Base-by-base conservation (phyloP, 1,139 yeast genomes). In the Candida labiduridarum region DNA sequence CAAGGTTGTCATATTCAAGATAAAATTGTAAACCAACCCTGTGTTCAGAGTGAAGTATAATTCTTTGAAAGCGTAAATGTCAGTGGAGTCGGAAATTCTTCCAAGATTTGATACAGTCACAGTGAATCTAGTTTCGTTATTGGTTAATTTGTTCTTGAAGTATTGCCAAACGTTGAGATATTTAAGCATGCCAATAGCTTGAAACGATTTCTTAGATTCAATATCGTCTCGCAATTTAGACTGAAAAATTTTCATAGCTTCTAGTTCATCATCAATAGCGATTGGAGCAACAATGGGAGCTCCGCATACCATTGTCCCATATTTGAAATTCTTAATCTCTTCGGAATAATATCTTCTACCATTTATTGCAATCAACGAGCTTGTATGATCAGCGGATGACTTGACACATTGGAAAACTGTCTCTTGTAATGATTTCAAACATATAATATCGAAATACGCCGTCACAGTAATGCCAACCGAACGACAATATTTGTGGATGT, bases 301-400 rank as follows among this genome's bases (percentile, higher is more conserved):
- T 1, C 63, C 65, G 15, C 65, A 59, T 10, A 64, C 65, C 52
- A 60, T 51, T 3, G 61, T 51, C 2, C 68, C 67, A 42, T 61
- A 63, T 22, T 43, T 55, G 44, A 59, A 64, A 9, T 56, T 51
- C 36, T 44, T 49, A 3, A 54, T 40, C 11, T 56, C 58, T 1
- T 52, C 53, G 4, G 67, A 63, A 34, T 54, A 57, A 45, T 60
- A 70, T 34, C 72, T 54, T 45, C 76, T 60, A 10, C 73, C 74
- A 19, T 65, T 59, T 15, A 69, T 49, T 3, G 67, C 68, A 19
- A 67, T 55, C 3, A 47, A 44, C 5, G 63, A 46, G 11, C 45
- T 45, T 8, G 61, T 56, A 3, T 65, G 57, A 11, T 52, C 42
- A 4, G 43, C 42, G 1, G 25, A 22, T 2, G 54, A 49, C 31